Conservation (phyloP, 768 basidiomycete species). For the Phanerochaete carnosa region DNA sequence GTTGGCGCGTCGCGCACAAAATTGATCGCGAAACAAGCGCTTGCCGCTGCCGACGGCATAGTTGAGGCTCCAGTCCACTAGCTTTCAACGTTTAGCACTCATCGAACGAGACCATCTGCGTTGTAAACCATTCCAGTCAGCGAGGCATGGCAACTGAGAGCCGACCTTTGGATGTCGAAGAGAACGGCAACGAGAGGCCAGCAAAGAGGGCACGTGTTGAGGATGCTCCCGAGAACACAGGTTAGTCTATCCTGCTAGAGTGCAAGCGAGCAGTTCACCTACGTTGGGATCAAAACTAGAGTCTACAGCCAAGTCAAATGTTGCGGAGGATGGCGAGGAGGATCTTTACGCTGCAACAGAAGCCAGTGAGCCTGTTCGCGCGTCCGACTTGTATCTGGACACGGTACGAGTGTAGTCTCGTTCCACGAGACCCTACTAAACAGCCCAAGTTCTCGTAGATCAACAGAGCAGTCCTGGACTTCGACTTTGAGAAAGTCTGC, state of each 20-base stretch:
- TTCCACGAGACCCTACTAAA: not conserved
- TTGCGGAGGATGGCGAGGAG: constrained; percentile 18
- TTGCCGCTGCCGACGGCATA: not conserved
- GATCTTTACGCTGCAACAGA: constrained; percentile 19
- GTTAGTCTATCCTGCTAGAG: not conserved
- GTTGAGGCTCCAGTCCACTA: not conserved
- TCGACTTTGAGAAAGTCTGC: constrained; percentile 99
- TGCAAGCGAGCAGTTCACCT: not conserved
- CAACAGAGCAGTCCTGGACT: constrained; percentile 87
- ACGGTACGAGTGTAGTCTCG: constrained; percentile 54
- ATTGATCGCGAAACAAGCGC: not conserved
- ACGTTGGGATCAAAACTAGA: not conserved
- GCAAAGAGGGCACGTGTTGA: constrained; percentile 27
- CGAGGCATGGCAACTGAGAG: not conserved
- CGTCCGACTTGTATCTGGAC: constrained; percentile 92
- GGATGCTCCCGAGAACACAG: constrained; percentile 2
- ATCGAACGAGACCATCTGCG: not conserved
- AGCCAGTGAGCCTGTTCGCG: constrained; percentile 29
- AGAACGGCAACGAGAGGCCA: constrained; percentile 22
- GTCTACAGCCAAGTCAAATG: not conserved
- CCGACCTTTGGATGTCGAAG: not conserved
- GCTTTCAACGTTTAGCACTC: not conserved
- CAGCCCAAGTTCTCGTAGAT: constrained; percentile 50
- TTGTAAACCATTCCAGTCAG: not conserved
- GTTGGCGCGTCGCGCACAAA: not conserved